phyloP scores from a whole-genome alignment of 2,329 filamentous ascomycete species.

The Apiospora pterosperma region DNA sequence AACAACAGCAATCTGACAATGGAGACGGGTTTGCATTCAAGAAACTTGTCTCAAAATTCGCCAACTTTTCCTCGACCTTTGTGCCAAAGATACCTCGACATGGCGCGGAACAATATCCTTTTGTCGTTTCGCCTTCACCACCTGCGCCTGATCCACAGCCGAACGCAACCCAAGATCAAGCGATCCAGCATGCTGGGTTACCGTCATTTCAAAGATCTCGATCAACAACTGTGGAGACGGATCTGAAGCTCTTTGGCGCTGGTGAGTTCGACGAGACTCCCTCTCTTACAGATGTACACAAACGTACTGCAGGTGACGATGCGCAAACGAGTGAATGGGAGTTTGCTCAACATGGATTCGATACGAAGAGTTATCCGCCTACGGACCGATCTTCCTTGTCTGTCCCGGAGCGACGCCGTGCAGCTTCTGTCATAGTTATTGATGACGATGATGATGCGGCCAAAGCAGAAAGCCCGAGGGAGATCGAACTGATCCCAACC shows the following conservation, averaged over 20 bases:
- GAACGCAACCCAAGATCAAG: not conserved
- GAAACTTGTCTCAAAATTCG: not conserved
- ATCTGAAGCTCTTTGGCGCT: not conserved
- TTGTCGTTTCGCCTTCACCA: not conserved
- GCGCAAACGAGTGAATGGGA: not conserved
- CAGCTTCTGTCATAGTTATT: not conserved
- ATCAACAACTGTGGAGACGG: not conserved
- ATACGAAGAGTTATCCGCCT: not conserved
- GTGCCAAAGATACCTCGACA: not conserved
- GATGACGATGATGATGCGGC: not conserved
- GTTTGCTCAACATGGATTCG: not conserved
- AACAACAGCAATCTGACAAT: not conserved
- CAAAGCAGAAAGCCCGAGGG: not conserved
- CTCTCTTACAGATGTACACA: not conserved
- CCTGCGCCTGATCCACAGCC: not conserved
- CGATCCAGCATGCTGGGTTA: not conserved
- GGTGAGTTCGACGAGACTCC: not conserved
- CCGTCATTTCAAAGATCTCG: not conserved
- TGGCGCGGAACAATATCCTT: not conserved
- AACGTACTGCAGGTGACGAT: not conserved
- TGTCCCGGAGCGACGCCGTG: not conserved
- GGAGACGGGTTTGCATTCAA: not conserved
- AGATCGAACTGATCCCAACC: not conserved
- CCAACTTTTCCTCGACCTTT: not conserved
- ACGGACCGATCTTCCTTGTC: not conserved